A percentile compares a stretch with the other conserved stretches of the same genome.
Evolutionary conservation across 257 asterid species (phyloP).

Genomic region (Cynanchum wilfordii): DNA sequence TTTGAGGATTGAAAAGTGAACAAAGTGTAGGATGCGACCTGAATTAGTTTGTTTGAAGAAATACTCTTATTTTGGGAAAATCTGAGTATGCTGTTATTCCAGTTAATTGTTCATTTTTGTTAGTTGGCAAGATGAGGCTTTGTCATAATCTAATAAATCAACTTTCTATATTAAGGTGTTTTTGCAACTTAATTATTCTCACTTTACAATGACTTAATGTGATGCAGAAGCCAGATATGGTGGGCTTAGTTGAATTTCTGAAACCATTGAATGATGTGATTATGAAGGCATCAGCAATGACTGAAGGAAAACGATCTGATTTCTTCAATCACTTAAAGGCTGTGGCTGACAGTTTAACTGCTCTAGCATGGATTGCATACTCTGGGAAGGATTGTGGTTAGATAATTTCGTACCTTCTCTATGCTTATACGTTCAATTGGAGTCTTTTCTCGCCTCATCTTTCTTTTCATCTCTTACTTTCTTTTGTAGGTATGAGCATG

Average conservation of each 20-base stretch:
- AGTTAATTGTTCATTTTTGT: background rate
- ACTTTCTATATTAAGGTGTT: background rate
- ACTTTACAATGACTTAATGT: background rate
- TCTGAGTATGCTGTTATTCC: background rate
- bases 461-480: constrained; percentile 13
- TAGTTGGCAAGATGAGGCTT: background rate
- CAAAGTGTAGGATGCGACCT: background rate
- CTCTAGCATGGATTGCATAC: constrained; percentile 93
- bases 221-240: constrained; percentile 81
- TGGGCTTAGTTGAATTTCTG: constrained; percentile 69
- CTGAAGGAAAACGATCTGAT: constrained; percentile 80
- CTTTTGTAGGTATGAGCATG: constrained; percentile 79
- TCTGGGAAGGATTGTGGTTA: constrained; percentile 90
- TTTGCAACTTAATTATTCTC: background rate
- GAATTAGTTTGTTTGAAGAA: background rate
- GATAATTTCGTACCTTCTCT: background rate
- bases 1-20: background rate
- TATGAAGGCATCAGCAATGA: constrained; percentile 54
- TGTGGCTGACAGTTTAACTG: constrained; percentile 78
- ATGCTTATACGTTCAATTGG: background rate
- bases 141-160: background rate
- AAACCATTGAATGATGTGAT: constrained; percentile 80
- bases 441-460: constrained; percentile 1
- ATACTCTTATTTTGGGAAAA: background rate
- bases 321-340: constrained; percentile 84